These are phyloP conservation scores for Cyberlindnera meyerae DNA, from an alignment of 805 yeast species.

Conservation along the genomic window DNA sequence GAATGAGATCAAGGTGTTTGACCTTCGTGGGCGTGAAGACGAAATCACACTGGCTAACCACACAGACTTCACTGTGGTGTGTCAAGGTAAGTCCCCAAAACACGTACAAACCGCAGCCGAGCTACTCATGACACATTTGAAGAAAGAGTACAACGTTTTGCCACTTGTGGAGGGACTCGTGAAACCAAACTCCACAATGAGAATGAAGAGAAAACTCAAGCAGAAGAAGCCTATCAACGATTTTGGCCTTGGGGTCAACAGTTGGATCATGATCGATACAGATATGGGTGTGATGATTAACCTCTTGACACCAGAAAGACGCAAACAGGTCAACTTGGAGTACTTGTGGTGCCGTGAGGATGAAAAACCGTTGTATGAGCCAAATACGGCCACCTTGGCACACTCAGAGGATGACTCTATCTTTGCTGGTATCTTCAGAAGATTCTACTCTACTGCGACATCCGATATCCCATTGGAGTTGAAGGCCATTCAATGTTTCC, in stretches of 20 bases:
- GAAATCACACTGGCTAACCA: constrained; percentile 35
- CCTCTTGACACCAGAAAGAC: constrained; percentile 63
- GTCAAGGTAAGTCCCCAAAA: constrained; percentile 70
- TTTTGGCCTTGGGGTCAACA: constrained; percentile 53
- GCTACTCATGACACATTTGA: constrained; percentile 53
- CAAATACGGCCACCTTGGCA: constrained; percentile 4
- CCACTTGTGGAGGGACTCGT: constrained; percentile 71
- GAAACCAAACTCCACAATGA: constrained; percentile 50
- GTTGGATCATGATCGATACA: constrained; percentile 82
- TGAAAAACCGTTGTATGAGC: constrained; percentile 27
- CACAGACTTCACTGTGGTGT: constrained; percentile 52
- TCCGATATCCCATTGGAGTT: constrained; percentile 6
- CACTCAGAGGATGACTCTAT: constrained; percentile 32
- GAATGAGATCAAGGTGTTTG: constrained; percentile 56
- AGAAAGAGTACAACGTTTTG: constrained; percentile 40
- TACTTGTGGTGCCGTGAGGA: constrained; percentile 46
- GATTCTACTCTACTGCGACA: constrained; percentile 32
- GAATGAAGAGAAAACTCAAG: constrained; percentile 45
- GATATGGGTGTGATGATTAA: constrained; percentile 61
- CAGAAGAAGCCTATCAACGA: constrained; percentile 48
- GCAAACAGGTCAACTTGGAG: constrained; percentile 68
- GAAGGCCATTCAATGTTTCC: constrained; percentile 13
- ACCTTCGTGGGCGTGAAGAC: constrained; percentile 41
- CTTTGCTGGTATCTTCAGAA: constrained; percentile 39
- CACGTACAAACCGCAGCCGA: constrained; percentile 71